Evolutionary conservation across 1,284 basidiomycete species (phyloP), one percentile per base, ranked within the genome.

Genomic region (Volvariella volvacea): DNA sequence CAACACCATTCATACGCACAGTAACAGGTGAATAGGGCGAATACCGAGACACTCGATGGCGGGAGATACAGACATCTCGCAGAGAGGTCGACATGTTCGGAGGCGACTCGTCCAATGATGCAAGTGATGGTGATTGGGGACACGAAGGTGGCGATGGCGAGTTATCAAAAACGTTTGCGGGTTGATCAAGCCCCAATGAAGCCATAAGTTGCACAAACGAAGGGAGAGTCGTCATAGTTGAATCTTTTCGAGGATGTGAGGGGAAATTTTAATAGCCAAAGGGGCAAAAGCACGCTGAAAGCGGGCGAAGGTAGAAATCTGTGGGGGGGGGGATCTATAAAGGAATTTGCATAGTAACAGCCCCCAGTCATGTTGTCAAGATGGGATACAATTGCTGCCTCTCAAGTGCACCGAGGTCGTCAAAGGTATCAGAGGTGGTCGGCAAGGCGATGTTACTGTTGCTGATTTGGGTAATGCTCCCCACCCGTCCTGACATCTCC

Each of bases 121-220:
- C 43, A 37, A 54, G 57, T 39, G 60, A 69, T 41, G 65, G 68
- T 40, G 55, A 52, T 43, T 53, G 56, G 44, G 65, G 68, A 50
- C 63, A 63, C 34, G 71, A 69, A 44, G 59, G 62, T 17, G 68
- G 66, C 50, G 67, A 65, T 37, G 67, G 67, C 38, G n/a, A n/a
- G n/a, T n/a, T n/a, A n/a, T n/a, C n/a, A n/a, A n/a, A 28, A 70
- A 72, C 59, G 41, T 55, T 51, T 44, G 62, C 52, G 45, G 58
- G 49, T 48, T 67, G 64, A 53, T 83, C 76, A 60, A 88, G 71
- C 50, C 83, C 87, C 53, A 89, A 71, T 50, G 86, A 77, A 50
- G 78, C 76, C 84, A 89, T 87, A 61, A 89, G 82, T 65, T 88
- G 79, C 48, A 87, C 79, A 61, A 89, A 89, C 48, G 86, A 88